Evolutionary conservation across 2,329 filamentous ascomycete genomes (phyloP), one percentile per base, ranked within the genome.

Genomic region (Amauroascus verrucosus): DNA sequence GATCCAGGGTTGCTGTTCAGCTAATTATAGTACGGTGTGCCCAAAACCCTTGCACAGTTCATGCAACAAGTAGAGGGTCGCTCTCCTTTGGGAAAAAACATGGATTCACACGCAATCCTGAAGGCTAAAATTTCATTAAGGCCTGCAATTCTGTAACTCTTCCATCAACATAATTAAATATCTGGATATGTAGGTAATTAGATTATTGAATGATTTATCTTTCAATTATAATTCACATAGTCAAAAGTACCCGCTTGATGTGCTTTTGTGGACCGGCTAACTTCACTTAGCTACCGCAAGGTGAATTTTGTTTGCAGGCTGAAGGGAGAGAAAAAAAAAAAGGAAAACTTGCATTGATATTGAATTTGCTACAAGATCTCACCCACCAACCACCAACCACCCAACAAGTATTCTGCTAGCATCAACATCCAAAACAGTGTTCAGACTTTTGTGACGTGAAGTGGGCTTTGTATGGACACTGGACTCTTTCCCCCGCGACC

Each of bases 291-390:
- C 26, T 22, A 9, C 9, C 35, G 6, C 26, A 14, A 32, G 26
- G 45, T 48, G 45, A 48, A 32, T 35, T 48, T 48, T 48, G 32
- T 48, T 48, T 48, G 45, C 7, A 22, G 45, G 30, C 18, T n/a
- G n/a, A n/a, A n/a, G n/a, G n/a, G n/a, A n/a, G n/a, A n/a, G n/a
- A n/a, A n/a, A n/a, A n/a, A n/a, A n/a, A n/a, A n/a, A 14, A 24
- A 14, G 26, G 37, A 24, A 48, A 48, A 37, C 46, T 48, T 48
- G 32, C 46, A 26, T 48, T 48, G 46, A 48, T 48, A 26, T 37
- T 38, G 33, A 48, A 37, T 38, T 48, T 43, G 8, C 22, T 41
- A 11, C 48, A 8, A 16, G 26, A 30, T 30, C 30, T 18, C 14
- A 5, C 9, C 48, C 40, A 20, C 33, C 48, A 37, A 51, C 38